Percentiles rank a stretch among this genome's conserved stretches.
These are phyloP conservation scores for Rosa chinensis DNA, from an alignment of 306 rosid genomes.

Conservation along the genomic window DNA sequence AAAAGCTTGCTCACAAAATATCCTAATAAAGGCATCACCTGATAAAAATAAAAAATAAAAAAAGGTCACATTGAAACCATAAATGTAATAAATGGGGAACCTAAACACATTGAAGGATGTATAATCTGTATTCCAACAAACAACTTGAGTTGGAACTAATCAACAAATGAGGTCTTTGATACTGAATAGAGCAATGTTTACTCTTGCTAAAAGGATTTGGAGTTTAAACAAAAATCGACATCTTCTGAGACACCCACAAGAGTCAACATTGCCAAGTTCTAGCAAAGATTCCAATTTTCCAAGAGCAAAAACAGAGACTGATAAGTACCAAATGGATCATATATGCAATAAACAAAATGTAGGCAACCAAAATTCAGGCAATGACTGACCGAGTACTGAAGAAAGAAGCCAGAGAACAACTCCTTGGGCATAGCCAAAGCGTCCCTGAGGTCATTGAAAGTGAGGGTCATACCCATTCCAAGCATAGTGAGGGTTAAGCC, in stretches of 20 bases:
- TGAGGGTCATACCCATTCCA: constrained; percentile 96
- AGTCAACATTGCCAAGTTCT: not conserved
- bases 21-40: constrained; percentile 90
- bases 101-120: not conserved
- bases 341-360: not conserved
- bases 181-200: too few relatives aligned
- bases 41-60: constrained; percentile 30
- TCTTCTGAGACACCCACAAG: too few relatives aligned
- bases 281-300: too few relatives aligned
- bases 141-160: not conserved
- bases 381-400: constrained; percentile 71
- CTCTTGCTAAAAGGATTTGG: too few relatives aligned
- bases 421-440: constrained; percentile 82
- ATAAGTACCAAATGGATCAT: not conserved
- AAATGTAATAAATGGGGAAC: not conserved
- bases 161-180: not conserved
- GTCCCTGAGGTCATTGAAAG: constrained; percentile 73
- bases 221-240: not conserved
- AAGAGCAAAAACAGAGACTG: too few relatives aligned
- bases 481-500: constrained; percentile 72
- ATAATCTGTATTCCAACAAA: not conserved
- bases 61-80: not conserved
- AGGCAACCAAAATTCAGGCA: not conserved
- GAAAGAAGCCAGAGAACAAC: constrained; percentile 62
- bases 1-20: constrained; percentile 69